Percentiles rank a stretch among this genome's conserved stretches.
Conservation (phyloP, 2,329 filamentous ascomycete genomes). For the Trichoderma hamatum region DNA sequence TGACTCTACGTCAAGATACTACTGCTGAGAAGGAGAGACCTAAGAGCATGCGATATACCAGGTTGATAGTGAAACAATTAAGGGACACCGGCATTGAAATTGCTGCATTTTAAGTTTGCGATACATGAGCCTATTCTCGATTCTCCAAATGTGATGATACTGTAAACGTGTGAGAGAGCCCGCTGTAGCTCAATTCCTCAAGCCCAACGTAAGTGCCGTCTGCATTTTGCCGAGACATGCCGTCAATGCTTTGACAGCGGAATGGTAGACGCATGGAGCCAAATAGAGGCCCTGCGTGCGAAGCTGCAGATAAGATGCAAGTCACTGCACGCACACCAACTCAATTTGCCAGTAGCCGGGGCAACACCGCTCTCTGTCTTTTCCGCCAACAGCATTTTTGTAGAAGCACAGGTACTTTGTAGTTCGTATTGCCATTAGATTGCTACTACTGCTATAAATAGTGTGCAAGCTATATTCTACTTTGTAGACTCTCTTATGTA, state of each 20-base stretch:
- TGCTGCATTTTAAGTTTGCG: slow-evolving; percentile 2
- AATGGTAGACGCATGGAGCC: not conserved
- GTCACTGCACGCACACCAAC: not conserved
- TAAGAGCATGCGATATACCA: slow-evolving; percentile 36
- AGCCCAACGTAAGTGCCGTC: not conserved
- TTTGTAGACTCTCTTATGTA: not conserved
- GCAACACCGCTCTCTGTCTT: not conserved
- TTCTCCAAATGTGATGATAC: not conserved
- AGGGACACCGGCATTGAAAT: slow-evolving; percentile 16
- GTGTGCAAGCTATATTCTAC: no score
- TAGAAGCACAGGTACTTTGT: not conserved
- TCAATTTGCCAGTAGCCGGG: not conserved
- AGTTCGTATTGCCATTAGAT: not conserved
- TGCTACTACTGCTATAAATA: no score
- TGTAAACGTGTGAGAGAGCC: not conserved
- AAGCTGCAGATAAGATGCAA: slow-evolving; percentile 12
- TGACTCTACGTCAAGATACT: slow-evolving; percentile 28
- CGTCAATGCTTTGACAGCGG: not conserved
- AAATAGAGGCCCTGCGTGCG: slow-evolving; percentile 3
- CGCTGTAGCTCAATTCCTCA: not conserved
- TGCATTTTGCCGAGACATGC: not conserved
- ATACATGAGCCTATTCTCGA: not conserved
- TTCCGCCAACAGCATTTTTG: not conserved
- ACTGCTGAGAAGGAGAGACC: slow-evolving; percentile 28
- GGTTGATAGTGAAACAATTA: slow-evolving; percentile 45